Evolutionary conservation across 2,329 filamentous ascomycete genomes (phyloP).

Genomic region (Epichloe baconii): DNA sequence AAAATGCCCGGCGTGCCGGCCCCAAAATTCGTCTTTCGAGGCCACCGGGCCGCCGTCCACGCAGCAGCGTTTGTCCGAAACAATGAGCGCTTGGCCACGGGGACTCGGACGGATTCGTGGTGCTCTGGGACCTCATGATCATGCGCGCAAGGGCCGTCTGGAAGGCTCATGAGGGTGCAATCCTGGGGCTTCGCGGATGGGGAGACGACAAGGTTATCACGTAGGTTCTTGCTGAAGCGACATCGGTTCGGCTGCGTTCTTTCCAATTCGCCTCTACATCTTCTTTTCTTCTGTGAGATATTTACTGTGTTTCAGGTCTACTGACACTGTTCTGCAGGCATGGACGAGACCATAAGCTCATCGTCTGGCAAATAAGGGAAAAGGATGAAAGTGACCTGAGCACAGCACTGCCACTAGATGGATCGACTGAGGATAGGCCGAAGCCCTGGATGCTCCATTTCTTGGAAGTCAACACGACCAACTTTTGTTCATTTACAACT

Average conservation of each 20-base stretch:
- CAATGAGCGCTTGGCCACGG: constrained; percentile 70
- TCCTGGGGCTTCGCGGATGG: constrained; percentile 65
- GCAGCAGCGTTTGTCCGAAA: constrained; percentile 56
- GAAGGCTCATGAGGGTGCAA: constrained; percentile 67
- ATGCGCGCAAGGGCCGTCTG: constrained; percentile 76
- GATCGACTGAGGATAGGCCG: constrained; percentile 31
- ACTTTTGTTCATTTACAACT: constrained; percentile 77
- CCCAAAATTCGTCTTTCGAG: constrained; percentile 60
- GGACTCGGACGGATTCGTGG: constrained; percentile 80
- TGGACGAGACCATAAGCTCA: constrained; percentile 75
- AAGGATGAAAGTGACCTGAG: constrained; percentile 52
- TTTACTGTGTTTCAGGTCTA: background rate
- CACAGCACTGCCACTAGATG: constrained; percentile 58
- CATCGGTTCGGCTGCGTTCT: background rate
- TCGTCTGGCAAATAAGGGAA: constrained; percentile 64
- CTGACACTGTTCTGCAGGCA: constrained; percentile 42
- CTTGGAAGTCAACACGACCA: constrained; percentile 80
- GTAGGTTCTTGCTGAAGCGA: constrained; percentile 38
- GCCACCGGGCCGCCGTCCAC: constrained; percentile 72
- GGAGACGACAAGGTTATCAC: constrained; percentile 64
- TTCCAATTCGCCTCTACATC: background rate
- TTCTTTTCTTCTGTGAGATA: background rate
- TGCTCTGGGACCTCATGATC: constrained; percentile 72
- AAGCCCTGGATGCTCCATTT: constrained; percentile 79
- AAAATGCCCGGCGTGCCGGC: constrained; percentile 19